Evolutionary conservation across 2,329 filamentous ascomycete genomes (phyloP).

Genomic region (Beauveria pseudobassiana): DNA sequence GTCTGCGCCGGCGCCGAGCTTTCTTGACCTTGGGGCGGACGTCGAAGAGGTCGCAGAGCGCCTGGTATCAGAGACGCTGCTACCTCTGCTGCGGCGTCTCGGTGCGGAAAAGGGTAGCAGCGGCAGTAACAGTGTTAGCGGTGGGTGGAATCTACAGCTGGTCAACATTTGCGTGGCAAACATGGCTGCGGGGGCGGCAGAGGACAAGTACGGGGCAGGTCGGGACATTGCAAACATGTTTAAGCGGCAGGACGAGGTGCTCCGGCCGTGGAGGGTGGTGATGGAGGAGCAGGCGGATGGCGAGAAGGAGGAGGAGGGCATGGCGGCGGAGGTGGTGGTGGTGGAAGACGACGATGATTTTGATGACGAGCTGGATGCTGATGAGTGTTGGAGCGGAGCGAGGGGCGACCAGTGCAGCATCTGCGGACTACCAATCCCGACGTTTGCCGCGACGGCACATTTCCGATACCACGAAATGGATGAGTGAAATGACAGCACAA

Average conservation of each 20-base stretch:
- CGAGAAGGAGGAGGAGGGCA: slow-evolving; percentile 17
- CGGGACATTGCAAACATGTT: slow-evolving; percentile 82
- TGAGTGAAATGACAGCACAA: not conserved
- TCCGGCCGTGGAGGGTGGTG: slow-evolving; percentile 59
- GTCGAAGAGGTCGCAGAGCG: slow-evolving; percentile 56
- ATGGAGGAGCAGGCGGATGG: slow-evolving; percentile 24
- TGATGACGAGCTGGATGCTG: slow-evolving; percentile 1
- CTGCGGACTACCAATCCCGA: slow-evolving; percentile 47
- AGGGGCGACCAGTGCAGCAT: slow-evolving; percentile 31
- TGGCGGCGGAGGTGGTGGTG: not conserved
- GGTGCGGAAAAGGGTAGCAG: slow-evolving; percentile 44
- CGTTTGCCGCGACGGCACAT: slow-evolving; percentile 53
- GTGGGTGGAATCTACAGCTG: slow-evolving; percentile 68
- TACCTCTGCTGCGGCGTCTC: slow-evolving; percentile 67
- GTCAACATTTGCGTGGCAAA: slow-evolving; percentile 85
- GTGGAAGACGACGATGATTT: slow-evolving; percentile 7
- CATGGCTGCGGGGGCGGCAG: slow-evolving; percentile 56
- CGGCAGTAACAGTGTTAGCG: slow-evolving; percentile 26
- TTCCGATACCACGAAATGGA: slow-evolving; percentile 28
- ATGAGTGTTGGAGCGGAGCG: slow-evolving; percentile 22
- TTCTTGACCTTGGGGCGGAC: slow-evolving; percentile 59
- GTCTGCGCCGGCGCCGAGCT: slow-evolving; percentile 65
- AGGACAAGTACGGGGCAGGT: slow-evolving; percentile 47
- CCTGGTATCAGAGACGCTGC: slow-evolving; percentile 59
- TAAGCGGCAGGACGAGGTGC: slow-evolving; percentile 58